phyloP scores from a whole-genome alignment of 768 basidiomycete species.

The Austroboletus eburneus region DNA sequence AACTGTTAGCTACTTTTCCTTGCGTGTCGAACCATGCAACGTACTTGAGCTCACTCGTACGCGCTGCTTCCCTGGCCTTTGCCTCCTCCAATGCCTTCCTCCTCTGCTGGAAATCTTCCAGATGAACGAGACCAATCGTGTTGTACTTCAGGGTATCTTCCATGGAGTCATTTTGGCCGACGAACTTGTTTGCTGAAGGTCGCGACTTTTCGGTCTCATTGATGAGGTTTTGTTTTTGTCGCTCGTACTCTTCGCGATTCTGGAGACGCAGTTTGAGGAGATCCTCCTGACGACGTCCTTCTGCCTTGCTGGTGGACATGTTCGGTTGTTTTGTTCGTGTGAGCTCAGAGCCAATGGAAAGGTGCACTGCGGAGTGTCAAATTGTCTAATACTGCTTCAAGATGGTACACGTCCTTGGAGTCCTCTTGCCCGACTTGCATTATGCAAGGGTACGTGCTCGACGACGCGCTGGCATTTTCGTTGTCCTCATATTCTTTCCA shows the following conservation, averaged over 20 bases:
- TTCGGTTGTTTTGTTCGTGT: slow-evolving; percentile 15
- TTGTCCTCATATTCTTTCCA: slow-evolving; percentile 29
- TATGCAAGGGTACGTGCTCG: slow-evolving; percentile 60
- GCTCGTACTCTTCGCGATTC: slow-evolving; percentile 77
- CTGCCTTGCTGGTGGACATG: slow-evolving; percentile 76
- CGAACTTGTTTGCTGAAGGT: slow-evolving; percentile 83
- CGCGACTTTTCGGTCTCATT: slow-evolving; percentile 91
- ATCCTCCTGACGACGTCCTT: slow-evolving; percentile 83
- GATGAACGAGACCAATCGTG: slow-evolving; percentile 85
- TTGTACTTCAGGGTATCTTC: slow-evolving; percentile 89
- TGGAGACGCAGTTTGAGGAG: slow-evolving; percentile 79
- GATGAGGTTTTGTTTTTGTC: slow-evolving; percentile 76
- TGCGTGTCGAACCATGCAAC: slow-evolving; percentile 29
- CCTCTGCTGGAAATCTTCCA: slow-evolving; percentile 90
- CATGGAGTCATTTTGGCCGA: slow-evolving; percentile 91
- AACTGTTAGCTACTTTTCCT: slow-evolving; percentile 58
- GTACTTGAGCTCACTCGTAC: slow-evolving; percentile 84
- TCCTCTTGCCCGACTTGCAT: slow-evolving; percentile 73
- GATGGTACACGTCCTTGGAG: slow-evolving; percentile 88
- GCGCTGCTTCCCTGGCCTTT: slow-evolving; percentile 84
- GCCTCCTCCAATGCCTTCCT: slow-evolving; percentile 89
- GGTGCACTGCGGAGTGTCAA: slow-evolving; percentile 25
- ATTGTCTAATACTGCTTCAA: not conserved
- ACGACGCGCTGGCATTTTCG: not conserved
- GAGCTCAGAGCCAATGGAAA: not conserved